Evolutionary conservation across 257 asterid genomes (phyloP).

Genomic region (Primulina tabacum): DNA sequence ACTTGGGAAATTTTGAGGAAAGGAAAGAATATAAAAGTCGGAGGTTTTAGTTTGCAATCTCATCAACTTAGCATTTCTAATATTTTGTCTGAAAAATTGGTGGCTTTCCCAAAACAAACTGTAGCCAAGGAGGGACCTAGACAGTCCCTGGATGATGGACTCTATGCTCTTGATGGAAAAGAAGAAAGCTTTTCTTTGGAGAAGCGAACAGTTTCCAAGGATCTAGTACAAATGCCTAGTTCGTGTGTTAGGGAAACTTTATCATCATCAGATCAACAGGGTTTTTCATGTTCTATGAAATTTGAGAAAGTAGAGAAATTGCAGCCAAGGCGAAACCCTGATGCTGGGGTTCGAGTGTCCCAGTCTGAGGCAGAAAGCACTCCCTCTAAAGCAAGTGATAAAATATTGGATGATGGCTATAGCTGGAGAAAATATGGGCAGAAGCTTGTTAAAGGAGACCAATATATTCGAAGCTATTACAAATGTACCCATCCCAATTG

Average conservation of each 20-base stretch:
- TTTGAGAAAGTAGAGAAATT: constrained; percentile 52
- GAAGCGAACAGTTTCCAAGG: constrained; percentile 17
- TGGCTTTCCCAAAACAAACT: constrained; percentile 26
- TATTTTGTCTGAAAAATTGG: constrained; percentile 11
- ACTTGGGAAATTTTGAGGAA: constrained; percentile 37
- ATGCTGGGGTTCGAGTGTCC: constrained; percentile 33
- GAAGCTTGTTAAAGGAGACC: constrained; percentile 87
- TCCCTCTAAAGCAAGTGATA: constrained; percentile 41
- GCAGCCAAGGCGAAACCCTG: constrained; percentile 58
- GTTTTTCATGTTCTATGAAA: constrained; percentile 29
- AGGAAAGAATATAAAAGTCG: constrained; percentile 35
- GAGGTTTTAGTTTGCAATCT: constrained; percentile 27
- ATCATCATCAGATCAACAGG: constrained; percentile 30
- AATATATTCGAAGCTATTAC: constrained; percentile 79
- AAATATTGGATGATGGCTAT: constrained; percentile 73
- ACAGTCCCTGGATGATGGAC: constrained; percentile 28
- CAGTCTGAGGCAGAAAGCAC: constrained; percentile 36
- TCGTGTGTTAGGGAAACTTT: constrained; percentile 27
- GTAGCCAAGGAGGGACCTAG: constrained; percentile 13
- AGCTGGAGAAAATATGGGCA: constrained; percentile 99
- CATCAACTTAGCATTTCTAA: constrained; percentile 21
- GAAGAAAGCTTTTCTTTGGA: constrained; percentile 22
- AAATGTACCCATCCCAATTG: constrained; percentile 71
- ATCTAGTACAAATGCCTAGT: constrained; percentile 25
- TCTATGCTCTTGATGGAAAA: constrained; percentile 23